A percentile compares a stretch with the other conserved stretches of the same genome.
Evolutionary conservation across 2,329 filamentous ascomycete genomes (phyloP).

Genomic region (Verticillium albo-atrum): DNA sequence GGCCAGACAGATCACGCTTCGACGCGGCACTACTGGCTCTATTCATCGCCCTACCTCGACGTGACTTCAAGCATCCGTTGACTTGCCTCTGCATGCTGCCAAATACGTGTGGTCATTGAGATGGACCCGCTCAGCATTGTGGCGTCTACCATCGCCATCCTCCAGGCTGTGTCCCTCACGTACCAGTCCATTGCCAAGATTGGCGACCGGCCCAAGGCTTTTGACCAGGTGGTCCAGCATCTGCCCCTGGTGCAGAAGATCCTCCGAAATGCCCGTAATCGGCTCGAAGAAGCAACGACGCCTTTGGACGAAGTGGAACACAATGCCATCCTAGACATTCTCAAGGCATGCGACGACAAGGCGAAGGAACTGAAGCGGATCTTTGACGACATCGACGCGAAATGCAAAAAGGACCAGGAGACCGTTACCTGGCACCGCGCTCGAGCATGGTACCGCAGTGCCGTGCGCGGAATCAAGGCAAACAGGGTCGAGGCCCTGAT

Average conservation of each 20-base stretch:
- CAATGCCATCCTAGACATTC: neutral
- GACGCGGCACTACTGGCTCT: no score
- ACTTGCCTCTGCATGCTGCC: no score
- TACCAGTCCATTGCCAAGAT: neutral
- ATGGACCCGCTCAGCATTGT: neutral
- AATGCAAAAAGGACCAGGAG: neutral
- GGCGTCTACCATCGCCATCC: neutral
- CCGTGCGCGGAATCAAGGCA: neutral
- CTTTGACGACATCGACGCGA: neutral
- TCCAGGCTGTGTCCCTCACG: neutral
- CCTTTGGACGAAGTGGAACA: neutral
- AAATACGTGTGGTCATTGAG: no score
- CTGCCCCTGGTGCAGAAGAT: neutral
- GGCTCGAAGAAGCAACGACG: neutral
- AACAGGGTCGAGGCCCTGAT: neutral
- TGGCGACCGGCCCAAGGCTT: neutral
- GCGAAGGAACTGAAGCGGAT: neutral
- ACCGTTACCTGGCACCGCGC: neutral
- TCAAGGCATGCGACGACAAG: neutral
- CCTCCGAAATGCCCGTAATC: neutral
- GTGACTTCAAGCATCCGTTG: neutral
- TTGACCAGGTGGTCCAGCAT: neutral
- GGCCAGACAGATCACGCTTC: no score
- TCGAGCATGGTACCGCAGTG: neutral
- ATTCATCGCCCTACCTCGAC: no score